Evolutionary conservation across 441 rosid genomes (phyloP).

Genomic region (Aquilaria agallochum): DNA sequence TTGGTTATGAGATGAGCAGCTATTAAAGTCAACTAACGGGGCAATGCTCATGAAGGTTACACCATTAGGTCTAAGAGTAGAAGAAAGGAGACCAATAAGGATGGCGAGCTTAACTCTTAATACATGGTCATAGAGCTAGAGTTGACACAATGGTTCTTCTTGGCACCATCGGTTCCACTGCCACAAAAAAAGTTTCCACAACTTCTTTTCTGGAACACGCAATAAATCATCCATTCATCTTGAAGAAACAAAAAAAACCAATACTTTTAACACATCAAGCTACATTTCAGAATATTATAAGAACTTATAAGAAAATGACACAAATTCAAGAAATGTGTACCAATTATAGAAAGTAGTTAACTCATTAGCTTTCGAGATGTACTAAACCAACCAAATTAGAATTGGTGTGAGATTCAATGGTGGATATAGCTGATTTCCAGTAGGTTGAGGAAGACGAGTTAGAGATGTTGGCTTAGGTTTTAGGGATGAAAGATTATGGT

Average conservation of each 20-base stretch:
- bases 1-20: constrained; percentile 54
- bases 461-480: too few relatives aligned
- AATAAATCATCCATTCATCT: constrained; percentile 92
- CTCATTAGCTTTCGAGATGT: too few relatives aligned
- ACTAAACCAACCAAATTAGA: too few relatives aligned
- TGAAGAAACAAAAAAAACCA: constrained; percentile 10
- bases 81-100: constrained; percentile 71
- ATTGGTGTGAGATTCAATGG: too few relatives aligned
- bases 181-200: constrained; percentile 22
- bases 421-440: too few relatives aligned
- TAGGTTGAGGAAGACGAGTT: too few relatives aligned
- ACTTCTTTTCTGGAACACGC: constrained; percentile 67
- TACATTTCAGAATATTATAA: too few relatives aligned
- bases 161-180: constrained; percentile 14
- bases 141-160: constrained; percentile 41
- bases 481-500: too few relatives aligned
- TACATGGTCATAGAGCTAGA: constrained; percentile 22
- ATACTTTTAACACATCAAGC: background rate
- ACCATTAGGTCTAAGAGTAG: constrained; percentile 51
- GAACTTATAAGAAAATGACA: too few relatives aligned
- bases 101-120: constrained; percentile 61
- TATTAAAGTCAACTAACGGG: constrained; percentile 29
- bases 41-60: constrained; percentile 12
- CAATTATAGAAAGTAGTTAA: too few relatives aligned
- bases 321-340: too few relatives aligned